Percentiles rank a stretch among this genome's conserved stretches.
These are phyloP conservation scores for Botrytis deweyae DNA, from an alignment of 2,329 filamentous ascomycete genomes.

Conservation along the genomic window DNA sequence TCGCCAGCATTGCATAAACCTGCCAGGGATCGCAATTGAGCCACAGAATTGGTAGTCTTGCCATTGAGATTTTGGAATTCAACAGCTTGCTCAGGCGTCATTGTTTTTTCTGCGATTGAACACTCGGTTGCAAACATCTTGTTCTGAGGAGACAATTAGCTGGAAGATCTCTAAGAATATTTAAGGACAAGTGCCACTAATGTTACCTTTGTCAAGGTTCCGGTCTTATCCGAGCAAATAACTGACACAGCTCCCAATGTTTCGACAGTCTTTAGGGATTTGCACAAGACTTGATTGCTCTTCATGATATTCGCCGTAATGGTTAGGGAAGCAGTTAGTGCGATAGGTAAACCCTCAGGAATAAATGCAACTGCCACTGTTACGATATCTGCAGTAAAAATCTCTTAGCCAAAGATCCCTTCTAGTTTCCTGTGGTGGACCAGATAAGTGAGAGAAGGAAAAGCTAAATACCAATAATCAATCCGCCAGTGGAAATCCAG, in stretches of 20 bases:
- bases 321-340: constrained; percentile 66
- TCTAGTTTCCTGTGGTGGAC: not conserved
- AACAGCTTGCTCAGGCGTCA: constrained; percentile 47
- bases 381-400: constrained; percentile 10
- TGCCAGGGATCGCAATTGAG: constrained; percentile 59
- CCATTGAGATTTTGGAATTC: constrained; percentile 40
- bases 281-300: constrained; percentile 74
- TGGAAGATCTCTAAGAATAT: not conserved
- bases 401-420: not conserved
- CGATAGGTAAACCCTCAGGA: constrained; percentile 69
- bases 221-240: constrained; percentile 76
- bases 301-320: constrained; percentile 75
- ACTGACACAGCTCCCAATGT: constrained; percentile 71
- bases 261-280: constrained; percentile 74
- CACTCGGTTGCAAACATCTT: constrained; percentile 71
- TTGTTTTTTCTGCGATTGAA: constrained; percentile 51
- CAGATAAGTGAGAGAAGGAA: constrained; percentile 60
- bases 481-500: constrained; percentile 68
- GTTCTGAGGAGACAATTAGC: constrained; percentile 47
- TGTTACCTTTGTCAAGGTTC: constrained; percentile 55
- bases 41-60: constrained; percentile 45
- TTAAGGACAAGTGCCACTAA: not conserved
- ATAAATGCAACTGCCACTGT: constrained; percentile 63
- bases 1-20: constrained; percentile 73
- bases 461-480: constrained; percentile 56